Evolutionary conservation across 2,329 filamentous ascomycete species (phyloP).

Genomic region (Zasmidium citrigriseum): DNA sequence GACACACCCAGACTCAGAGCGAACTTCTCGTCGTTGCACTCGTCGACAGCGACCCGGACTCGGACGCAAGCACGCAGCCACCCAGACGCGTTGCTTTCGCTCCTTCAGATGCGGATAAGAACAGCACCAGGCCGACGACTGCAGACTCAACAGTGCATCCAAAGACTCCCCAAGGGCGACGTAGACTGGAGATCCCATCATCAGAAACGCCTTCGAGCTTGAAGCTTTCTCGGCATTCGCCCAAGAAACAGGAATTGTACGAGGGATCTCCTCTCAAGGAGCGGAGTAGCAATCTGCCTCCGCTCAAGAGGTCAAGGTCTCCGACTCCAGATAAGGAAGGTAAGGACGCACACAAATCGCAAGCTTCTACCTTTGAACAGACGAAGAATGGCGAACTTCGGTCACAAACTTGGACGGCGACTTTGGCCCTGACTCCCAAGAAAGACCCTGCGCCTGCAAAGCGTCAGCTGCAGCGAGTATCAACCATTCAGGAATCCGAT

Average conservation of each 20-base stretch:
- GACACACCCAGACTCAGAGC: conserved; percentile 4
- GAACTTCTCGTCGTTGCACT: conserved; percentile 1
- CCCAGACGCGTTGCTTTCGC: not conserved
- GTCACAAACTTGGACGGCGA: not conserved
- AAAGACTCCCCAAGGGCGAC: conserved; percentile 13
- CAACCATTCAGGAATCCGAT: conserved; percentile 19
- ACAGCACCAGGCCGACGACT: conserved; percentile 17
- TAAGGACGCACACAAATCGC: not conserved
- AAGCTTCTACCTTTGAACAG: not conserved
- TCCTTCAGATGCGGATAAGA: conserved; percentile 4
- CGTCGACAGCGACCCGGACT: not conserved
- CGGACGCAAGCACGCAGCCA: not conserved
- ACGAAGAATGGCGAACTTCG: not conserved
- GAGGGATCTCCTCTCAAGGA: conserved; percentile 20
- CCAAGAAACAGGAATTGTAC: not conserved
- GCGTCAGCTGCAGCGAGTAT: conserved; percentile 2
- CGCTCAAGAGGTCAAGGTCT: not conserved
- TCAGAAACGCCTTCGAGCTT: conserved; percentile 22
- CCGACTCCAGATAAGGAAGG: not conserved
- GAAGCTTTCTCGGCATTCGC: conserved; percentile 9
- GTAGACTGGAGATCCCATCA: conserved; percentile 16
- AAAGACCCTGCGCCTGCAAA: conserved; percentile 1
- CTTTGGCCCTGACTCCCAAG: conserved; percentile 14
- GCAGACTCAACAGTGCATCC: conserved; percentile 8
- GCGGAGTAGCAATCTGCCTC: conserved; percentile 15